Conservation (phyloP, 495 filamentous ascomycete species). For the Evernia prunastri region DNA sequence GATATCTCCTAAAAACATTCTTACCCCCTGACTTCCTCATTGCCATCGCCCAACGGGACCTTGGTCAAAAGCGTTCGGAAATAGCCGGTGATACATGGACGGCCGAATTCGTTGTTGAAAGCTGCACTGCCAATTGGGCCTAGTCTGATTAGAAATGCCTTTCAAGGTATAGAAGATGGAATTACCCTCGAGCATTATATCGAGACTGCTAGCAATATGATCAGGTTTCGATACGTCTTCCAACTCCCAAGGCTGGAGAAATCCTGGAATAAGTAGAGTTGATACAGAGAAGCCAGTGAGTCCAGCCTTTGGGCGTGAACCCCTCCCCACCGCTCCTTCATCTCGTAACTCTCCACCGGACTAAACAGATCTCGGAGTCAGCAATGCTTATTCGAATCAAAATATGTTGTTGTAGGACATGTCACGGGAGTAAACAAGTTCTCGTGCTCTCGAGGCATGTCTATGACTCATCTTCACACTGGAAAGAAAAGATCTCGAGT, state of each 20-base stretch:
- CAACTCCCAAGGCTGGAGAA: slow-evolving; percentile 78
- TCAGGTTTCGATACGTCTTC: slow-evolving; percentile 74
- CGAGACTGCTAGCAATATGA: slow-evolving; percentile 85
- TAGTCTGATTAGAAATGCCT: neutral
- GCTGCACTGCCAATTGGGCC: slow-evolving; percentile 80
- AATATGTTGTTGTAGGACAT: no score
- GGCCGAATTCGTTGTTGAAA: slow-evolving; percentile 97
- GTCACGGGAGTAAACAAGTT: no score
- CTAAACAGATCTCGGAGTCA: neutral
- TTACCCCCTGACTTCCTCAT: slow-evolving; percentile 75
- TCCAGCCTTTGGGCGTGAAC: slow-evolving; percentile 89
- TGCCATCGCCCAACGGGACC: slow-evolving; percentile 52
- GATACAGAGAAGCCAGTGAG: slow-evolving; percentile 91
- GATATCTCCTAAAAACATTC: neutral
- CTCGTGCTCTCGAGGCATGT: no score
- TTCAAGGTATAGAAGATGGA: neutral
- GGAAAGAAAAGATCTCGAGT: neutral
- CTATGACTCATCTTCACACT: no score
- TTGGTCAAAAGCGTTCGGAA: slow-evolving; percentile 80
- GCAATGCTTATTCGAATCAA: no score
- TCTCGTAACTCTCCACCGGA: slow-evolving; percentile 94
- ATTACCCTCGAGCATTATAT: slow-evolving; percentile 85
- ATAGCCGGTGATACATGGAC: slow-evolving; percentile 82
- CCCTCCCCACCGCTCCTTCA: slow-evolving; percentile 88
- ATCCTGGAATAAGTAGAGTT: slow-evolving; percentile 78